Evolutionary conservation across 805 yeast species (phyloP).

Genomic region (Ogataea kodamae): DNA sequence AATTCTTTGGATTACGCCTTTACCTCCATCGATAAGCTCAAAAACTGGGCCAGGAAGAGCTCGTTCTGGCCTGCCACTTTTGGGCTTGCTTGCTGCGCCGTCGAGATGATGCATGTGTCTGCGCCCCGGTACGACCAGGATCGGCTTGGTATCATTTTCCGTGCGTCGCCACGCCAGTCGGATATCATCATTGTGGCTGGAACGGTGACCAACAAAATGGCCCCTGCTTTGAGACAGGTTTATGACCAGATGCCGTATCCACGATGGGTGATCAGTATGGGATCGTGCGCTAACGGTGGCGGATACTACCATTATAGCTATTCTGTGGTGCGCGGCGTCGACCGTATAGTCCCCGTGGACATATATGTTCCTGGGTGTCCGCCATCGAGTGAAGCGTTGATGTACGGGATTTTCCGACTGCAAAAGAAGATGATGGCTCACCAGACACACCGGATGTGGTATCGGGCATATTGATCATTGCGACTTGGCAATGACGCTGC

Average conservation of each 20-base stretch:
- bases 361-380: conserved; percentile 93
- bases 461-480: conserved; percentile 44
- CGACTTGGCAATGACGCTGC: conserved; percentile 45
- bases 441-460: conserved; percentile 82
- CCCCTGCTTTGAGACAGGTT: conserved; percentile 88
- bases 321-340: conserved; percentile 87
- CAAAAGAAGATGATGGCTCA: conserved; percentile 87
- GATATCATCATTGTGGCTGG: conserved; percentile 94
- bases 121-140: conserved; percentile 91
- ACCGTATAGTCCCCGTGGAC: conserved; percentile 83
- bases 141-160: conserved; percentile 86
- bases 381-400: conserved; percentile 84
- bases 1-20: conserved; percentile 74
- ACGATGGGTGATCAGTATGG: conserved; percentile 93
- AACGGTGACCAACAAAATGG: conserved; percentile 88
- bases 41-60: conserved; percentile 89
- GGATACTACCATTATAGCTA: conserved; percentile 90
- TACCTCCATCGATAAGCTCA: conserved; percentile 76
- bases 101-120: conserved; percentile 92
- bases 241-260: conserved; percentile 95
- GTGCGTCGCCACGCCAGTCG: conserved; percentile 91
- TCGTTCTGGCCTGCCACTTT: conserved; percentile 93
- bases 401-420: conserved; percentile 86
- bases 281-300: conserved; percentile 92
- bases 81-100: conserved; percentile 92